Percentiles rank a stretch among this genome's conserved stretches.
Conservation (phyloP, 78 protist species). For the Emiliania huxleyi region DNA sequence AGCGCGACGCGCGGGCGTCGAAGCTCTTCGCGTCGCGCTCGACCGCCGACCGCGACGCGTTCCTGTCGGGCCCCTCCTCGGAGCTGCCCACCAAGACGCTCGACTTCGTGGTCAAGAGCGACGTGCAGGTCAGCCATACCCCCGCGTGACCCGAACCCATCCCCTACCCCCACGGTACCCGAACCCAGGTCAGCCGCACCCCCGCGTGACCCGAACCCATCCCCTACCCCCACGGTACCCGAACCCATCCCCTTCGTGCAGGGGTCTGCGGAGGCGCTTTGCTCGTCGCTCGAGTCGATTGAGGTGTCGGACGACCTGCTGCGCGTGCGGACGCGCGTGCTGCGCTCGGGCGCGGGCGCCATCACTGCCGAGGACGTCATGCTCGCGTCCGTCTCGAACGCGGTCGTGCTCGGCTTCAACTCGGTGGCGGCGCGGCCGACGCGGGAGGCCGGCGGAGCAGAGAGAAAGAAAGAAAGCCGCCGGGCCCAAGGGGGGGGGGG, state of each 20-base stretch:
- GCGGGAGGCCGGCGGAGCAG: too few species aligned
- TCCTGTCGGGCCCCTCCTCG: neutral
- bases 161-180: too few species aligned
- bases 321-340: conserved; percentile 11
- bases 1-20: neutral
- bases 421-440: neutral
- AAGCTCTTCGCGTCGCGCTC: neutral
- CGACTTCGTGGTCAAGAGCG: neutral
- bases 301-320: neutral
- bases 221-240: too few species aligned
- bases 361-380: neutral
- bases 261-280: conserved; percentile 15
- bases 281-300: neutral
- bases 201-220: too few species aligned
- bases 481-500: too few species aligned
- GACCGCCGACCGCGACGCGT: neutral
- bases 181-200: too few species aligned
- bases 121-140: too few species aligned
- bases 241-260: too few species aligned
- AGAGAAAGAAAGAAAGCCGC: too few species aligned
- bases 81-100: neutral
- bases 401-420: neutral
- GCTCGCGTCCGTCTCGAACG: neutral
- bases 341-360: conserved; percentile 6
- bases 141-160: too few species aligned